phyloP scores from a whole-genome alignment of 2,329 filamentous ascomycete species.

The Exophiala sideris region DNA sequence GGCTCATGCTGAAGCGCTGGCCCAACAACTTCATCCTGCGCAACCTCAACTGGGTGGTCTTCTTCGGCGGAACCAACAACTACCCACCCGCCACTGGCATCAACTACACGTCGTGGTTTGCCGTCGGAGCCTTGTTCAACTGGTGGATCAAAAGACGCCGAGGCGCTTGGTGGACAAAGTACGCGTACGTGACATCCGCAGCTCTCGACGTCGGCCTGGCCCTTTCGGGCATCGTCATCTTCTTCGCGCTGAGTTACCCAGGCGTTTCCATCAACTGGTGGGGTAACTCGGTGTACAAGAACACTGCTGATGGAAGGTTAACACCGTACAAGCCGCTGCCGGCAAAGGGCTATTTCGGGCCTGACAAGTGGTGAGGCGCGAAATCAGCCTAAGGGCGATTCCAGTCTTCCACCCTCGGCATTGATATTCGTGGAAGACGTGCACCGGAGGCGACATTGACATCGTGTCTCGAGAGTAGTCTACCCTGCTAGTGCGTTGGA shows the following conservation, averaged over 20 bases:
- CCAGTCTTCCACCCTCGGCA: too few relatives aligned
- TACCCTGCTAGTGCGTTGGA: too few relatives aligned
- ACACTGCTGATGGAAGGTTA: slow-evolving; percentile 32
- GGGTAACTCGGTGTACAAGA: slow-evolving; percentile 34
- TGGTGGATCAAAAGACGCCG: slow-evolving; percentile 34
- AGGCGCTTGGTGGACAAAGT: slow-evolving; percentile 40
- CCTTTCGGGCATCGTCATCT: slow-evolving; percentile 36
- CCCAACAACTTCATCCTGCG: too few relatives aligned
- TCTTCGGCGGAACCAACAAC: slow-evolving; percentile 31
- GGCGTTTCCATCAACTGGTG: slow-evolving; percentile 33
- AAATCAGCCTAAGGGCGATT: too few relatives aligned
- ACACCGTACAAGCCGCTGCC: slow-evolving; percentile 32
- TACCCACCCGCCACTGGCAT: slow-evolving; percentile 33
- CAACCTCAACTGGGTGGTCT: slow-evolving; percentile 31
- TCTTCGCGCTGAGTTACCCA: slow-evolving; percentile 35
- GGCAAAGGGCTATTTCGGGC: slow-evolving; percentile 33
- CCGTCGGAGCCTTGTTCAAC: slow-evolving; percentile 41
- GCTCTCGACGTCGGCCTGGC: slow-evolving; percentile 37
- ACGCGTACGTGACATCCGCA: slow-evolving; percentile 41
- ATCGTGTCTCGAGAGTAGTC: too few relatives aligned
- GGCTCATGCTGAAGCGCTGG: not conserved
- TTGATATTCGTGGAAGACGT: too few relatives aligned
- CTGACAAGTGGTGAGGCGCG: not conserved
- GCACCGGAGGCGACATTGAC: too few relatives aligned
- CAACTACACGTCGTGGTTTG: slow-evolving; percentile 37